Conservation (phyloP, 257 asterid species). For the Solanum infundibuliforme region DNA sequence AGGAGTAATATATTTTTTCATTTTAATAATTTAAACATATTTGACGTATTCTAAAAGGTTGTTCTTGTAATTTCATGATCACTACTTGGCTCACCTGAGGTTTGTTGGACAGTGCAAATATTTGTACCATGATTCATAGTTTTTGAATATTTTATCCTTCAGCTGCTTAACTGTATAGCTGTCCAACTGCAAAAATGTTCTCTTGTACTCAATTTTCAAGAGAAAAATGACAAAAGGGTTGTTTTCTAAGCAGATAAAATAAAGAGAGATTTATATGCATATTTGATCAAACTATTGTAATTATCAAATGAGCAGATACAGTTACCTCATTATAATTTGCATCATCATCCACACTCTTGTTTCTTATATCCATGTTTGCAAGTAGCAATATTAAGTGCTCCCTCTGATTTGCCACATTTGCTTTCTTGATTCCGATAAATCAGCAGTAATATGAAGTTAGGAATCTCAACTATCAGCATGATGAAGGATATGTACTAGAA, state of each 20-base stretch:
- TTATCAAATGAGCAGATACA: constrained; percentile 3
- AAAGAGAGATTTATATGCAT: neutral
- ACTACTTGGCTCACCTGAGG: constrained; percentile 57
- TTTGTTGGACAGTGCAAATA: constrained; percentile 56
- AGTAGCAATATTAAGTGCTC: constrained; percentile 93
- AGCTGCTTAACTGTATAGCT: constrained; percentile 41
- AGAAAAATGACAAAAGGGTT: neutral
- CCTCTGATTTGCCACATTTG: constrained; percentile 94
- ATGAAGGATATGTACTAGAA: neutral
- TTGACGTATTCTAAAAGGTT: neutral
- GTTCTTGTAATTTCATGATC: neutral
- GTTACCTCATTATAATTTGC: constrained; percentile 40
- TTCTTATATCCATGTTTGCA: constrained; percentile 85
- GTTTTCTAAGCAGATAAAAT: neutral
- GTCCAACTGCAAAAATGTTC: constrained; percentile 50
- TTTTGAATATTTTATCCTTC: constrained; percentile 69
- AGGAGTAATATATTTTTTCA: neutral
- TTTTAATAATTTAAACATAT: neutral
- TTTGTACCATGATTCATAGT: constrained; percentile 81
- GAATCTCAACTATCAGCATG: neutral
- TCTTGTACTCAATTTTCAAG: neutral
- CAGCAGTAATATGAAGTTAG: constrained; percentile 10
- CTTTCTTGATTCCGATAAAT: constrained; percentile 57
- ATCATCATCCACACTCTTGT: constrained; percentile 34
- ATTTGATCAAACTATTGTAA: constrained; percentile 1